Evolutionary conservation across 371 early-diverging fungal genomes (phyloP).

Genomic region (Mortierella sp.): DNA sequence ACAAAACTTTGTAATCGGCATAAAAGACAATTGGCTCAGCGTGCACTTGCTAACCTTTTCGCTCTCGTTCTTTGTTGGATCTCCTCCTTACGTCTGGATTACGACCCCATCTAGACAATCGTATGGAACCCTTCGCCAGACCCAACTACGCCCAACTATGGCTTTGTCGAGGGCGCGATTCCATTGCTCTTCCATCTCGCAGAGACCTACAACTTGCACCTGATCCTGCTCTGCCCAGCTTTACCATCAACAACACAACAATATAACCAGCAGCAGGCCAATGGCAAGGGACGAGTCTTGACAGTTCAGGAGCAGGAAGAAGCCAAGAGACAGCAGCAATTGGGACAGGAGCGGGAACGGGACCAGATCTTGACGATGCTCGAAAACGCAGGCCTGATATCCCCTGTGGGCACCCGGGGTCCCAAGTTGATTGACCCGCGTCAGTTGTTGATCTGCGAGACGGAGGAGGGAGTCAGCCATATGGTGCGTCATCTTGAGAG

Average conservation of each 20-base stretch:
- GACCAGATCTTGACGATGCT: slow-evolving; percentile 64
- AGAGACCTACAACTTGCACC: slow-evolving; percentile 61
- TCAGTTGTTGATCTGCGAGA: slow-evolving; percentile 67
- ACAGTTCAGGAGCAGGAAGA: slow-evolving; percentile 49
- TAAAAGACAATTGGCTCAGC: slow-evolving; percentile 9
- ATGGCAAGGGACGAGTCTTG: slow-evolving; percentile 36
- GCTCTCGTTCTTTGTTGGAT: background rate
- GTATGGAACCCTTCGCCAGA: slow-evolving; percentile 74
- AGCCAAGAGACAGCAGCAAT: slow-evolving; percentile 33
- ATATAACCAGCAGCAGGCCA: background rate
- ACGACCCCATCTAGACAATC: slow-evolving; percentile 56
- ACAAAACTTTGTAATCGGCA: slow-evolving; percentile 9
- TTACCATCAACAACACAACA: slow-evolving; percentile 16
- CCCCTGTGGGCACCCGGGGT: slow-evolving; percentile 20
- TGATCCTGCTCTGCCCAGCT: slow-evolving; percentile 61
- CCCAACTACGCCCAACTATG: slow-evolving; percentile 67
- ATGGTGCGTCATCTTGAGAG: slow-evolving; percentile 71
- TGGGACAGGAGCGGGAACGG: slow-evolving; percentile 60
- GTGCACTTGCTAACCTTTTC: background rate
- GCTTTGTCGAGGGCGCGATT: slow-evolving; percentile 64
- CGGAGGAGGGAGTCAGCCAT: slow-evolving; percentile 68
- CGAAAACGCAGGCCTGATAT: slow-evolving; percentile 59
- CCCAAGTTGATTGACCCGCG: slow-evolving; percentile 63
- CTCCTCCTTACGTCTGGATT: background rate
- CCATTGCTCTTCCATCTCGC: slow-evolving; percentile 59